These are phyloP conservation scores for Inga laurina DNA, from an alignment of 306 rosid genomes.

Conservation along the genomic window DNA sequence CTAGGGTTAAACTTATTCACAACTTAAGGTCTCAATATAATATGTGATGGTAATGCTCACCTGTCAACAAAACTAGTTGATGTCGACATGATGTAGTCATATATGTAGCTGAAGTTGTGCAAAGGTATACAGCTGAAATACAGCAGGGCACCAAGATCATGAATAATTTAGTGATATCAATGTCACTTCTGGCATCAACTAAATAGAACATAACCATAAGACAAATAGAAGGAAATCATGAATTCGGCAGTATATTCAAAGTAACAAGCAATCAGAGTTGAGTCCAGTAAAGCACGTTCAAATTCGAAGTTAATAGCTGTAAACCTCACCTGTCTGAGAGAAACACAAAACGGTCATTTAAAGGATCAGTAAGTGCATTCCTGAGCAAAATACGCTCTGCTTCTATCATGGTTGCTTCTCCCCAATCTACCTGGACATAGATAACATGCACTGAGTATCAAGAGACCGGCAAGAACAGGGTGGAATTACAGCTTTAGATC, in stretches of 20 bases:
- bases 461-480: constrained; percentile 24
- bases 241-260: neutral
- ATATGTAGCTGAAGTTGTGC: constrained; percentile 90
- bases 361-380: constrained; percentile 82
- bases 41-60: constrained; percentile 40
- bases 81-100: constrained; percentile 87
- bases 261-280: neutral
- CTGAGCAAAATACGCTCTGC: constrained; percentile 87
- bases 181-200: constrained; percentile 11
- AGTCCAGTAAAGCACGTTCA: constrained; percentile 21
- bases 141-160: constrained; percentile 45
- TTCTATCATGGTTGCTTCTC: constrained; percentile 94
- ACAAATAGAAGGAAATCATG: neutral
- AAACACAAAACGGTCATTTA: constrained; percentile 89
- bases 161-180: neutral
- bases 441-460: constrained; percentile 35
- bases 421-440: constrained; percentile 94
- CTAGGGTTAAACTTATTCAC: neutral
- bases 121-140: constrained; percentile 95
- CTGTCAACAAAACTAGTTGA: constrained; percentile 95
- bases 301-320: neutral
- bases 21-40: neutral
- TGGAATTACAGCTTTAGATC: neutral
- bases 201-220: constrained; percentile 9
- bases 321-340: constrained; percentile 95